A percentile compares a stretch with the other conserved stretches of the same genome.
Evolutionary conservation across 495 filamentous ascomycete species (phyloP).

Genomic region (Ramalina peruviana): DNA sequence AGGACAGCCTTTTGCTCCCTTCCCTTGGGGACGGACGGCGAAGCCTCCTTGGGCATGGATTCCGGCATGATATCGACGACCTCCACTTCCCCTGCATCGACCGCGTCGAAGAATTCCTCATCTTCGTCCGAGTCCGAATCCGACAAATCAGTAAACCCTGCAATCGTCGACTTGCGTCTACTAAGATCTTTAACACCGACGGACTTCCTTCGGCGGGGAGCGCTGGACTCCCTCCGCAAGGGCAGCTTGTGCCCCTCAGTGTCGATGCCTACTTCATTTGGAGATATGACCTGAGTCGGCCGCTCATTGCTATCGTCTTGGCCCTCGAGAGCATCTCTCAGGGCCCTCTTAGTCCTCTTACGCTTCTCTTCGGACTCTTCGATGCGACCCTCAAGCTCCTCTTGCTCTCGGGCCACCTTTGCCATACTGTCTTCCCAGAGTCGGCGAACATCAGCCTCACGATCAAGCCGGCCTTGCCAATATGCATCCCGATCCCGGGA

Average conservation of each 20-base stretch:
- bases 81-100: conserved; percentile 83
- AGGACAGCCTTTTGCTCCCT: conserved; percentile 23
- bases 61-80: conserved; percentile 45
- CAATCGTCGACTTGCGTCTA: conserved; percentile 43
- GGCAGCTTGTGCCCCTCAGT: conserved; percentile 6
- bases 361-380: conserved; percentile 84
- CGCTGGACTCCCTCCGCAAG: conserved; percentile 11
- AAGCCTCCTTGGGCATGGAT: conserved; percentile 31
- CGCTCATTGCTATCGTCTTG: conserved; percentile 29
- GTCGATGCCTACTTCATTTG: conserved; percentile 5
- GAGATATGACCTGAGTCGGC: conserved; percentile 16
- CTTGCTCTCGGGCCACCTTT: conserved; percentile 80
- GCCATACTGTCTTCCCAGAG: conserved; percentile 99
- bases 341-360: conserved; percentile 73
- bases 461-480: conserved; percentile 89
- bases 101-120: conserved; percentile 95
- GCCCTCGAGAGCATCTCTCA: conserved; percentile 72
- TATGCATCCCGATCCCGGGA: conserved; percentile 86
- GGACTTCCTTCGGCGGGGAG: conserved; percentile 29
- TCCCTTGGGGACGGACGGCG: conserved; percentile 19
- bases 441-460: conserved; percentile 72
- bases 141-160: conserved; percentile 49
- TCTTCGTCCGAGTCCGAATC: conserved; percentile 72
- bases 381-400: conserved; percentile 72
- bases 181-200: conserved; percentile 22